Evolutionary conservation across 495 filamentous ascomycete species (phyloP), one percentile per base, ranked within the genome.

Genomic region (Aspergillus leporis): DNA sequence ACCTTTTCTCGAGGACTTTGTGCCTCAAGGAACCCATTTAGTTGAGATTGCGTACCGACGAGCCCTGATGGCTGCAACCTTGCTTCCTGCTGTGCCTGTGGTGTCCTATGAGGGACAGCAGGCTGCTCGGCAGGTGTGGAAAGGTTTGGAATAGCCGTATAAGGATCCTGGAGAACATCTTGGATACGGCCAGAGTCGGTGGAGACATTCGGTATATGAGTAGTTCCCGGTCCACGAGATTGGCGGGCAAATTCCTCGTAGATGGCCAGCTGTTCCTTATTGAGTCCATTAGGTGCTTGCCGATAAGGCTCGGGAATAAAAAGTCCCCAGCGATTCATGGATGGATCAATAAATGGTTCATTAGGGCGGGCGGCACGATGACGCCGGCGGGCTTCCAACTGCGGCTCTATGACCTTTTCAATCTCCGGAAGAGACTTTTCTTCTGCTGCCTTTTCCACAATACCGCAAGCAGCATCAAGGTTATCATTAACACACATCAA

Each of bases 401-500:
- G 88, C 14, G 72, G 71, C 62, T 91, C 88, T 56, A 99, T 89
- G 66, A 94, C 87, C 56, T 92, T 89, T 66, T 98, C 93, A 60
- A 99, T 97, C 70, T 98, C 93, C 14, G 90, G 89, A 32, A 97
- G 78, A 13, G 93, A 92, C 54, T 92, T 91, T 62, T 94, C 89
- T 69, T 97, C 93, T 10, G 94, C 95, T 34, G 92, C 92, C 66
- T 92, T 90, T 71, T 98, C 94, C 28, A 99, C 92, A 58, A 96
- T 87, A 52, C 83, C 87, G 67, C 94, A 98, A 45, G 94, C 92
- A 50, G 89, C 83, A 61, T 99, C 94, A 30, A 98, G 80, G 71
- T 99, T 99, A 56, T 96, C 94, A 68, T 98, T 98, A 59, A 98
- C 93, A 70, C 95, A 97, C 89, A 98, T 96, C 58, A 97, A 81